Percentiles rank a stretch among this genome's conserved stretches.
Evolutionary conservation across 2,329 filamentous ascomycete species (phyloP).

Genomic region (Hymenoscyphus albidus): DNA sequence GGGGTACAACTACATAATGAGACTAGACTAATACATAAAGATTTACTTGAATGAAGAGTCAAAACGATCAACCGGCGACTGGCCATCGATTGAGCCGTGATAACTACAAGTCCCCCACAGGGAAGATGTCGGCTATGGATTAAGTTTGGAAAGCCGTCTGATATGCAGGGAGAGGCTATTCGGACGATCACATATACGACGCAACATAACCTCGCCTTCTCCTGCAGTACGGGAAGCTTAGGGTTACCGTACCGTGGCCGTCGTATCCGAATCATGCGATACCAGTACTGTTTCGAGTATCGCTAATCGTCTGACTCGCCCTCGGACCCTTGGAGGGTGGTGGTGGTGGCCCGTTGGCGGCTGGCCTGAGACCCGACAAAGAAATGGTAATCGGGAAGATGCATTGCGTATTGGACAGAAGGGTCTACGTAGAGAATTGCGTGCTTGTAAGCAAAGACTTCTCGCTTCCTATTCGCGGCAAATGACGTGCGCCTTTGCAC

Average conservation of each 20-base stretch:
- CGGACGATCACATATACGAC: not conserved
- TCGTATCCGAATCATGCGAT: too few relatives aligned
- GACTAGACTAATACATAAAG: slow-evolving; percentile 16
- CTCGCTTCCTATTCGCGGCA: not conserved
- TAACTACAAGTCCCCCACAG: not conserved
- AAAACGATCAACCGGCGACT: not conserved
- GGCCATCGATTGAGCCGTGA: not conserved
- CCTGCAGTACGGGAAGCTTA: too few relatives aligned
- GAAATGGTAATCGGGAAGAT: not conserved
- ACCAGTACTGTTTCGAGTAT: not conserved
- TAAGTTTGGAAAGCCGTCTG: not conserved
- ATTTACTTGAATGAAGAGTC: not conserved
- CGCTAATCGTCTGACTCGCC: not conserved
- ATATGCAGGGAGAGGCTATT: not conserved
- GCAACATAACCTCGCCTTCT: not conserved
- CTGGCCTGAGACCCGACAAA: not conserved
- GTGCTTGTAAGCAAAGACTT: slow-evolving; percentile 16
- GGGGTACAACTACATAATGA: slow-evolving; percentile 15
- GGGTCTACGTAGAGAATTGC: slow-evolving; percentile 18
- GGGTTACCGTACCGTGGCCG: too few relatives aligned
- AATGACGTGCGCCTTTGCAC: not conserved
- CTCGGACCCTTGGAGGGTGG: not conserved
- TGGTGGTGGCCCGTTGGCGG: not conserved
- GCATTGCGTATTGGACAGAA: not conserved
- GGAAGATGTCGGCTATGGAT: not conserved